Conservation (phyloP, 768 basidiomycete species). For the Boletus speciosus region DNA sequence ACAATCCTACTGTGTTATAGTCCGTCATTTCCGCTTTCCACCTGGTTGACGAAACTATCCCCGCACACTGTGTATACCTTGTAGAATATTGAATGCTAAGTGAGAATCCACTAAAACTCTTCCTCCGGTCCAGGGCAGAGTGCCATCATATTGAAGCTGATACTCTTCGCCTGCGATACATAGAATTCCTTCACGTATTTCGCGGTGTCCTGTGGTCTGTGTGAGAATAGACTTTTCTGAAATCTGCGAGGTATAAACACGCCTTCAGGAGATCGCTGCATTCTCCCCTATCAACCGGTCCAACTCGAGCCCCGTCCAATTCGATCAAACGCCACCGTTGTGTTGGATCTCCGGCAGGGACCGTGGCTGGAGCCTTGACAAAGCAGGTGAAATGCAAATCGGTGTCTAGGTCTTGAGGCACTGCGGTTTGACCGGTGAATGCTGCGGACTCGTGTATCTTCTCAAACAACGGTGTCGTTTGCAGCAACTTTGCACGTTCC, state of each 20-base stretch:
- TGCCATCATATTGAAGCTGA: constrained; percentile 48
- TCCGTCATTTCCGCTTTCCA: not conserved
- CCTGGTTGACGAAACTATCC: not conserved
- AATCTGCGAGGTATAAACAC: not conserved
- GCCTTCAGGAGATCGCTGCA: constrained; percentile 59
- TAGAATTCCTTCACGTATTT: constrained; percentile 43
- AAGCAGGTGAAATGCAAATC: constrained; percentile 89
- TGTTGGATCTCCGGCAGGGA: constrained; percentile 14
- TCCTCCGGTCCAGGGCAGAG: constrained; percentile 33
- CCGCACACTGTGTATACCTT: not conserved
- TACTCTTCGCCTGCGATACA: constrained; percentile 36
- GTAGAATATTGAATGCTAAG: constrained; percentile 1
- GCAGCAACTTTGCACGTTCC: constrained; percentile 73
- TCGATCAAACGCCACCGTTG: constrained; percentile 61
- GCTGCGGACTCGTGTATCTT: constrained; percentile 74
- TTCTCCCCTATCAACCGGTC: constrained; percentile 77
- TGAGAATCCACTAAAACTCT: constrained; percentile 7
- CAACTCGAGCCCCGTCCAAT: constrained; percentile 74
- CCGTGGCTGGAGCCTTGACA: constrained; percentile 57
- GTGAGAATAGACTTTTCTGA: not conserved
- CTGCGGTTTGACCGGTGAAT: constrained; percentile 61
- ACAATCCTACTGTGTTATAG: not conserved
- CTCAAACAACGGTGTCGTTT: constrained; percentile 72
- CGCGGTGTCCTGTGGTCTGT: constrained; percentile 40
- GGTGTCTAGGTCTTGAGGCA: constrained; percentile 63